These are phyloP conservation scores for Tripterygium wilfordii DNA, from an alignment of 177 flowering plant genomes.

Conservation along the genomic window DNA sequence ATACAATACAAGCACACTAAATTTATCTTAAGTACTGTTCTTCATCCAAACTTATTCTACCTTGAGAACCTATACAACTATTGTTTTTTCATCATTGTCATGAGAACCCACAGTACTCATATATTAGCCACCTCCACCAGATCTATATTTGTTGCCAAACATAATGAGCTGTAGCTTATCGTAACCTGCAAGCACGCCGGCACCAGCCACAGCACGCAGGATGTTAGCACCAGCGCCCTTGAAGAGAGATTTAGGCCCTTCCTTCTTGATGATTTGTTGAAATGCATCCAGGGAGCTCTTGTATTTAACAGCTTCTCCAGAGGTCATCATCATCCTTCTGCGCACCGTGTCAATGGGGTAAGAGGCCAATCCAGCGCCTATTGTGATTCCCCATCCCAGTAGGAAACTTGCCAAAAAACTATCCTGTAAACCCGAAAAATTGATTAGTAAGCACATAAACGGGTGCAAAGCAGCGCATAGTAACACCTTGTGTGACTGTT, in stretches of 20 bases:
- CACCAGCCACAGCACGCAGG: slow-evolving; percentile 83
- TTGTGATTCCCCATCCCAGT: slow-evolving; percentile 79
- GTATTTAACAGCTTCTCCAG: slow-evolving; percentile 83
- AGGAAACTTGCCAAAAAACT: slow-evolving; percentile 79
- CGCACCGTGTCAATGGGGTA: slow-evolving; percentile 81
- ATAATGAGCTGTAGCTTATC: slow-evolving; percentile 72
- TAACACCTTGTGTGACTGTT: too few relatives aligned
- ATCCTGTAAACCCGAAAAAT: slow-evolving; percentile 47
- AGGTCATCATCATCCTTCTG: slow-evolving; percentile 92
- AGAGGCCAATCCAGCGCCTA: slow-evolving; percentile 73
- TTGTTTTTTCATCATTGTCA: slow-evolving; percentile 8
- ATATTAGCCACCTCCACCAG: slow-evolving; percentile 62
- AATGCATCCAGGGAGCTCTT: slow-evolving; percentile 71
- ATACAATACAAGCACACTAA: too few relatives aligned
- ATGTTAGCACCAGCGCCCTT: slow-evolving; percentile 92
- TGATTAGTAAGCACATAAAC: not conserved
- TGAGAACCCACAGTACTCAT: not conserved
- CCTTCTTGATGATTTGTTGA: slow-evolving; percentile 56
- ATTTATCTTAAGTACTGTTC: too few relatives aligned
- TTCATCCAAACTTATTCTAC: slow-evolving; percentile 6
- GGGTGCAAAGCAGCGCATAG: too few relatives aligned
- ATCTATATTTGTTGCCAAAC: slow-evolving; percentile 80
- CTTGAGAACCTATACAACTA: not conserved
- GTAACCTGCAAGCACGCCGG: slow-evolving; percentile 85
- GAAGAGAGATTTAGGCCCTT: slow-evolving; percentile 72